These are phyloP conservation scores for Diaporthe citri DNA, from an alignment of 2,329 filamentous ascomycete species.

Conservation along the genomic window DNA sequence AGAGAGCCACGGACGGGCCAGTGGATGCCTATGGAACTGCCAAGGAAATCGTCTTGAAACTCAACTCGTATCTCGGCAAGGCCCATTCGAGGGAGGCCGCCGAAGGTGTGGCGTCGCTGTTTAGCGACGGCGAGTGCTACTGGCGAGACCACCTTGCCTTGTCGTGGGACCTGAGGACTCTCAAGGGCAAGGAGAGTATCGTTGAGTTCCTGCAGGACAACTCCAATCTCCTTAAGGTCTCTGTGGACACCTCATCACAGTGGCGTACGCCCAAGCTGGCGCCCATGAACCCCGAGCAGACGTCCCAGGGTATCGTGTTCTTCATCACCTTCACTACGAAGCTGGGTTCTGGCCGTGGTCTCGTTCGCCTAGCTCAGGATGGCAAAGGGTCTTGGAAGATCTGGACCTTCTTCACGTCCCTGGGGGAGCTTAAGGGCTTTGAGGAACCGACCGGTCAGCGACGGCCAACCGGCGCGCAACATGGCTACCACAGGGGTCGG, in stretches of 20 bases:
- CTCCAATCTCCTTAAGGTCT: conserved; percentile 57
- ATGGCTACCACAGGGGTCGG: conserved; percentile 63
- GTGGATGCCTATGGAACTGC: conserved; percentile 55
- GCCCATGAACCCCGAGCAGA: conserved; percentile 63
- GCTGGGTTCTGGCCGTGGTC: conserved; percentile 67
- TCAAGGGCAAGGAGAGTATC: conserved; percentile 58
- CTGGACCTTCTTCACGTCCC: conserved; percentile 72
- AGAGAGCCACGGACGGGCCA: conserved; percentile 46
- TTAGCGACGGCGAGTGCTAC: conserved; percentile 59
- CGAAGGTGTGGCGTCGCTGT: conserved; percentile 47
- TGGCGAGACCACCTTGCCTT: conserved; percentile 71
- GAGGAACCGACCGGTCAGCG: conserved; percentile 62
- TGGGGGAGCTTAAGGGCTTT: conserved; percentile 66
- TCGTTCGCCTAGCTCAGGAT: conserved; percentile 64
- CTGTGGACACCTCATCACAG: conserved; percentile 59
- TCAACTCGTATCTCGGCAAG: conserved; percentile 57
- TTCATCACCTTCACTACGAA: conserved; percentile 67
- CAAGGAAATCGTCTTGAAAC: conserved; percentile 49
- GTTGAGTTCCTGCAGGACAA: conserved; percentile 53
- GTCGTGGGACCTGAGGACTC: conserved; percentile 67
- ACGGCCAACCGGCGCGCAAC: conserved; percentile 68
- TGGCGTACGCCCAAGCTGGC: conserved; percentile 58
- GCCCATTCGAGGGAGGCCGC: conserved; percentile 45
- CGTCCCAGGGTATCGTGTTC: conserved; percentile 66
- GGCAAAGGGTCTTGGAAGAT: conserved; percentile 66